Evolutionary conservation across 768 basidiomycete genomes (phyloP).

Genomic region (Agaricus blazei): DNA sequence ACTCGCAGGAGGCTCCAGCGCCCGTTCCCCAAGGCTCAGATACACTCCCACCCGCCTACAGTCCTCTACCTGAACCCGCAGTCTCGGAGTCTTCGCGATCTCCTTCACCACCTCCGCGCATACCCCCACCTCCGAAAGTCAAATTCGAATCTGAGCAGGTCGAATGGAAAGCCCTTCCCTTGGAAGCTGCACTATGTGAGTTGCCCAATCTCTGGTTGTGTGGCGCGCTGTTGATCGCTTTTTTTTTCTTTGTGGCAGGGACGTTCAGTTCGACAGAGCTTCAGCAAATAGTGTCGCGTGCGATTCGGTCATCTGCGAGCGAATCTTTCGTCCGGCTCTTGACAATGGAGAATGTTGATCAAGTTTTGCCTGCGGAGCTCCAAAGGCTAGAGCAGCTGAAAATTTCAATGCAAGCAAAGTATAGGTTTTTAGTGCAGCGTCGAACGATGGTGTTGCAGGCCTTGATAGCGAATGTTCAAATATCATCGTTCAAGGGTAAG

Average conservation of each 20-base stretch:
- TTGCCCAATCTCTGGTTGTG: conserved; percentile 6
- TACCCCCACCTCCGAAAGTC: conserved; percentile 46
- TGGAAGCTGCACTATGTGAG: conserved; percentile 62
- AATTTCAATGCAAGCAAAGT: conserved; percentile 53
- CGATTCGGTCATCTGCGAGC: conserved; percentile 62
- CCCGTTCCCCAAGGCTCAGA: conserved; percentile 4
- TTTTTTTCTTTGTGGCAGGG: conserved; percentile 25
- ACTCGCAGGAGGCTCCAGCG: neutral
- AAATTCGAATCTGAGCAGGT: conserved; percentile 55
- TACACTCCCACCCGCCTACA: conserved; percentile 8
- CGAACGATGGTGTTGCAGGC: conserved; percentile 71
- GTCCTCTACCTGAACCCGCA: conserved; percentile 4
- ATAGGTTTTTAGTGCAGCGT: conserved; percentile 61
- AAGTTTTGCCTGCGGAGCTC: conserved; percentile 51
- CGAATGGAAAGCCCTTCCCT: conserved; percentile 61
- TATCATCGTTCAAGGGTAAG: conserved; percentile 25
- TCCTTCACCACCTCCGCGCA: conserved; percentile 23
- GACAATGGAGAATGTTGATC: conserved; percentile 56
- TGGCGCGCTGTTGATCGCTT: conserved; percentile 9
- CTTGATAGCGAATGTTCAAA: conserved; percentile 41
- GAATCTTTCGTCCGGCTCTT: conserved; percentile 71
- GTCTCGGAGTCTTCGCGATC: conserved; percentile 2
- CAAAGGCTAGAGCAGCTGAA: conserved; percentile 52
- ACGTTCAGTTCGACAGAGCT: conserved; percentile 58
- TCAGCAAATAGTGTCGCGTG: conserved; percentile 66